Base-by-base conservation (phyloP, 2,329 filamentous ascomycete species). In the Claviceps spartinae region DNA sequence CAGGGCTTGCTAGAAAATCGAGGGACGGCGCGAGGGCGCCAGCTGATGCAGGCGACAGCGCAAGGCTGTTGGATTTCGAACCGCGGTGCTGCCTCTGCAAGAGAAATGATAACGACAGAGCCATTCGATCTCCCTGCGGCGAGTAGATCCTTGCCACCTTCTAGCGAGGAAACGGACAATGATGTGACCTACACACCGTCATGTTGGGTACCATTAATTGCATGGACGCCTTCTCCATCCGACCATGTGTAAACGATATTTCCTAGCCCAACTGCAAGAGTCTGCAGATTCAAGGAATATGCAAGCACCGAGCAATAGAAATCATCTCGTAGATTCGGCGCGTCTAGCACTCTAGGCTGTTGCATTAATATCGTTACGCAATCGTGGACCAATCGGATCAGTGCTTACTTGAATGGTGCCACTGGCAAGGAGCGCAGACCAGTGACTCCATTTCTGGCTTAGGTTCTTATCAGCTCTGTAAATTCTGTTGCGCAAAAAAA, bases 281-380 rank as follows among this genome's bases (percentile, higher is more conserved):
- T 86, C 50, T 85, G 79, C 49, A 81, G 78, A 7, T 79, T 85
- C 42, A 77, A 67, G 0, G 85, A 95, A 65, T 95, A 97, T 9
- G 93, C 88, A 51, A 98, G 75, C 2, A 90, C 76, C 0, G 90
- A 93, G 68, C 89, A 96, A 65, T 98, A 98, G 65, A 90, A 98
- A 66, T 98, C 91, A 61, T 97, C 89, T 52, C 88, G 82, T n/a
- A 97, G 73, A 49, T 82, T 80, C 2, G 90, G 89, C 8, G 91
- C 91, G 68, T 96, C 88, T 5, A 98, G 75, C 6, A 96, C 86
- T 69, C 82, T 85, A 20, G 5, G 7, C 24, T 22, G 9, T 41
- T 20, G 36, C 11, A 18, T 53, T 48, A 53, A 44, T 45, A 26
- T 34, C 16, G 20, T 24, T 41, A 2, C 3, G 8, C n/a, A 36